A percentile compares a stretch with the other conserved stretches of the same genome.
phyloP scores from a whole-genome alignment of 805 yeast genomes.

The Ogataea minuta region DNA sequence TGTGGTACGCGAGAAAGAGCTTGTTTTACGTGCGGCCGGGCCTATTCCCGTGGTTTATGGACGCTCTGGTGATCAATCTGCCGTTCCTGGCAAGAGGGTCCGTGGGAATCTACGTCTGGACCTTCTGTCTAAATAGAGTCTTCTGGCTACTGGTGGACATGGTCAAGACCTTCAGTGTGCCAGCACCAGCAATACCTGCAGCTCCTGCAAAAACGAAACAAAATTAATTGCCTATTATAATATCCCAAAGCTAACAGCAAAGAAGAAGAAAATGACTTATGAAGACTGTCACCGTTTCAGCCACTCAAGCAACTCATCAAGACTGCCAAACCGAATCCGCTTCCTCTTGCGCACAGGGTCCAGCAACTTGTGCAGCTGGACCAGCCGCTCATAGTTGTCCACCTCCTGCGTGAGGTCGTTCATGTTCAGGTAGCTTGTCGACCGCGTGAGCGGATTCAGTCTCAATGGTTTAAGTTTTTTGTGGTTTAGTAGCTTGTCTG shows the following conservation, averaged over 20 bases:
- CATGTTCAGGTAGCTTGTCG: constrained; percentile 18
- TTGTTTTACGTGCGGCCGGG: constrained; percentile 60
- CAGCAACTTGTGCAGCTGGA: constrained; percentile 32
- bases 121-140: constrained; percentile 37
- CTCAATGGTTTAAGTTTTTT: constrained; percentile 35
- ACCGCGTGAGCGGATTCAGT: constrained; percentile 27
- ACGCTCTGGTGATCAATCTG: constrained; percentile 48
- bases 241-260: constrained; percentile 3
- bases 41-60: constrained; percentile 56
- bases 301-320: constrained; percentile 15
- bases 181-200: constrained; percentile 4
- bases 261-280: no score
- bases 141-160: constrained; percentile 28
- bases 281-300: constrained; percentile 3
- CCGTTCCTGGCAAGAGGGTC: constrained; percentile 65
- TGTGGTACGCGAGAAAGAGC: constrained; percentile 51
- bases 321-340: constrained; percentile 16
- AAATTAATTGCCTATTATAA: constrained; percentile 2
- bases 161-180: constrained; percentile 13
- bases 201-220: constrained; percentile 13
- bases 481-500: constrained; percentile 44
- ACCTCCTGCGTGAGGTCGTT: constrained; percentile 24
- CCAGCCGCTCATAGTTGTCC: constrained; percentile 27
- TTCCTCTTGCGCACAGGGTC: constrained; percentile 35
- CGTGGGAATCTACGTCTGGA: constrained; percentile 59